Evolutionary conservation across 2,329 filamentous ascomycete genomes (phyloP), one percentile per base, ranked within the genome.

Genomic region (Leptographium lundbergii): DNA sequence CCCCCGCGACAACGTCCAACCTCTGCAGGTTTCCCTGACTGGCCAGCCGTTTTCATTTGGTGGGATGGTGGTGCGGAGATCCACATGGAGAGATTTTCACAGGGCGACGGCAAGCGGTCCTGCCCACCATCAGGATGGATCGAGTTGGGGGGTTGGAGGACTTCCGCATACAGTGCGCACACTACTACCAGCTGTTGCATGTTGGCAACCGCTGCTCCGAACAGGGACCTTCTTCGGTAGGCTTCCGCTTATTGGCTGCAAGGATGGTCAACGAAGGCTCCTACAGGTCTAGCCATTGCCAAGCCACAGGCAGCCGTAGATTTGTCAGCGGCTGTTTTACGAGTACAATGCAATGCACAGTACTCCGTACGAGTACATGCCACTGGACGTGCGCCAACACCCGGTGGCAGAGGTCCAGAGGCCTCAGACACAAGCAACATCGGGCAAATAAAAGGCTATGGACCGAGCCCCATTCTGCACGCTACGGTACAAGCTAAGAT

Each of bases 81-180:
- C 39, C 39, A 48, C 54, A 55, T 39, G 24, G 53, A 45, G 32
- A 39, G 36, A 27, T 27, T 29, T 50, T 27, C 57, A 42, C 61
- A 63, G 56, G 62, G 62, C 61, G 54, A 64, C 62, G 62, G 62
- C 62, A 59, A 58, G 58, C 62, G 62, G 62, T 64, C 62, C 61
- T 64, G 62, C 62, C 62, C 62, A 63, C 62, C 62, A 64, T 61
- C 58, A 62, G 50, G 22, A 14, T 7, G 50, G 22, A 14, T 7
- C 7, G 19, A 14, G 17, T 13, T 13, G 45, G 55, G 32, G 32
- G 29, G 29, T 32, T 25, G 50, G 14, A 27, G 50, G 25, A 27
- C 51, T 34, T 54, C 25, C 3, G 48, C 29, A 3, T 32, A 27
- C 34, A 39, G 54, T 55, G 54, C 32, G 39, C 39, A 48, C 32